Base-by-base conservation (phyloP, 352 stramenopile species). In the Phytopythium helicoides region DNA sequence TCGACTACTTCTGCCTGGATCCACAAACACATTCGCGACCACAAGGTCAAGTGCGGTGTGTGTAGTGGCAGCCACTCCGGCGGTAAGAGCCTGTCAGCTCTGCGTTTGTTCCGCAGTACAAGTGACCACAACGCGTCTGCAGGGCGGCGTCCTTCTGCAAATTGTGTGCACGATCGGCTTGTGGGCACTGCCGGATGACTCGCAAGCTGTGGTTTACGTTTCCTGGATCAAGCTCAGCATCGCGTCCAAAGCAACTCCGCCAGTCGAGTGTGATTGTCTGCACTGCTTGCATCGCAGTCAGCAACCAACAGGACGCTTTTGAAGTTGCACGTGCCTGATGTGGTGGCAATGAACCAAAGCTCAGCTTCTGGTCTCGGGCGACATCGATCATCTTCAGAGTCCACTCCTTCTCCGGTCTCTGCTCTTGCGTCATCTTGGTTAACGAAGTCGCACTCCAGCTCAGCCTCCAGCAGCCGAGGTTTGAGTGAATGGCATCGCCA, bases 101-200 rank as follows among this genome's bases (percentile, higher is more conserved):
- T 56, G 50, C 58, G 62, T 47, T 21, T 41, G 18, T 42, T 52
- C 46, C 31, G 33, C 2, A 50, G 44, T 26, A 39, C 44, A 3
- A 4, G 22, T 49, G 14, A 21, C 44, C 35, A 39, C 44, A 39
- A 16, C 44, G 6, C 44, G 26, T 19, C 1, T 18, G 10, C 6
- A 21, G 23, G 16, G 42, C 12, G 38, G 38, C 18, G 71, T 68
- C 56, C 62, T 38, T 38, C 1, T 78, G 69, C 36, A 62, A 74
- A 26, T 47, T 78, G 23, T 78, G 70, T 45, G 52, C 53, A 5
- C 53, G 60, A 36, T 45, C 62, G 3, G 57, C 72, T 9, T 81
- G 70, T 37, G 64, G 56, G 28, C 64, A 59, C 31, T 82, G 72
- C 31, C 69, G 58, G 1, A 59, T 83, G 25, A 67, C 49, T 6